Base-by-base conservation (phyloP, 2,329 filamentous ascomycete species). In the Penicillium sp. region DNA sequence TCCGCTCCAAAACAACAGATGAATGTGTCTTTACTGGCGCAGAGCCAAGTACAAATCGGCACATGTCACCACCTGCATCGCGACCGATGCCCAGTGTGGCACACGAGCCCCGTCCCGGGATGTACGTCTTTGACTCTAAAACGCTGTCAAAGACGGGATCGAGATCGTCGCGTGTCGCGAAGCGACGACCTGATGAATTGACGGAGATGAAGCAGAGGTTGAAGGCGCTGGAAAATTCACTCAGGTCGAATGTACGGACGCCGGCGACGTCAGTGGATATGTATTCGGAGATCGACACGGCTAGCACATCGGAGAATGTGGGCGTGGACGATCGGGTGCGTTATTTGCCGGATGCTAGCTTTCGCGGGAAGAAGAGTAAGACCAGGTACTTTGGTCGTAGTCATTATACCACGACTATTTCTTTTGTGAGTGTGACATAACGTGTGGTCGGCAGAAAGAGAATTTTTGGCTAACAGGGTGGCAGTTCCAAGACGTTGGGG, bases 1-100 rank as follows among this genome's bases (percentile, higher is more conserved):
- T 74, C 58, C 82, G 81, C 62, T 80, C 80, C 31, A 75, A 79
- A 59, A 81, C 80, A 4, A 63, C 64, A 39, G 75, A 78, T 5
- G 75, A 75, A 18, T 88, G 86, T 62, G 76, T 81, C 1, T 87
- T 85, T 62, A 67, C 75, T 8, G 71, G 67, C 39, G 46, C 62
- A 2, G 55, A 59, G 45, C 60, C 54, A 10, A 49, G 54, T 3
- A 42, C 52, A 10, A 44, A 62, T 14, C 56, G 54, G 1, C 57
- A 43, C 5, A 63, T 57, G 57, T 63, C 63, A 1, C 58, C 58
- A 7, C 54, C 60, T 27, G 29, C 48, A 10, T 55, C 61, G 16
- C 57, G 50, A 36, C 59, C 53, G 27, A 9, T 54, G 29, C 59
- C 54, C 1, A 49, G 29, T 36, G 43, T 43, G n/a, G 21, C 36